Percentiles rank a stretch among this genome's conserved stretches.
Evolutionary conservation across 2,329 filamentous ascomycete species (phyloP).

Genomic region (Sclerotinia nivalis): DNA sequence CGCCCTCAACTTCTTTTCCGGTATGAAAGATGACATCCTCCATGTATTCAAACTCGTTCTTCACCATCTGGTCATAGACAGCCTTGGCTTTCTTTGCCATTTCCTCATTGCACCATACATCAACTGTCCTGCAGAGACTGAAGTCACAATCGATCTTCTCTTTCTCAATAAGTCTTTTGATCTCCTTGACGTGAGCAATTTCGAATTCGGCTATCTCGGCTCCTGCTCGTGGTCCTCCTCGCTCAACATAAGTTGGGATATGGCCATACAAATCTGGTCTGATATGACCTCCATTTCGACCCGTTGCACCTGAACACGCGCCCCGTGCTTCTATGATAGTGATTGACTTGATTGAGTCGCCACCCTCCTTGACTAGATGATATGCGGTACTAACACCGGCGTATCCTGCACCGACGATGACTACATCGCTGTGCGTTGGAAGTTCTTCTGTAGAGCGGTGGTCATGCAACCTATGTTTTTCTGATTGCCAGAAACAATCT

Average conservation of each 20-base stretch:
- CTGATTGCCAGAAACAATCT: constrained; percentile 27
- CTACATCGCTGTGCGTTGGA: constrained; percentile 29
- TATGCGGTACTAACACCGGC: constrained; percentile 31
- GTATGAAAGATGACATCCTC: constrained; percentile 21
- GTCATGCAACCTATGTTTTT: constrained; percentile 26
- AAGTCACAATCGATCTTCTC: constrained; percentile 48
- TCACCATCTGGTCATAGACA: constrained; percentile 16
- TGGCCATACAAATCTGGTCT: constrained; percentile 23
- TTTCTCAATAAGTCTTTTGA: constrained; percentile 43
- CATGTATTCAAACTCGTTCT: constrained; percentile 18
- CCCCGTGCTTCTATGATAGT: constrained; percentile 77
- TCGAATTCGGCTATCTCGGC: constrained; percentile 42
- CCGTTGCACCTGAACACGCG: constrained; percentile 76
- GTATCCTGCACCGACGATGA: constrained; percentile 32
- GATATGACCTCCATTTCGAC: constrained; percentile 51
- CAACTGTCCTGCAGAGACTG: constrained; percentile 39
- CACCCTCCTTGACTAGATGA: constrained; percentile 44
- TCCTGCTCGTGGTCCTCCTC: constrained; percentile 8
- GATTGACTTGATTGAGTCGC: constrained; percentile 48
- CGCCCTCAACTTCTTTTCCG: constrained; percentile 12
- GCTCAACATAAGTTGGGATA: constrained; percentile 19
- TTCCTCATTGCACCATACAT: constrained; percentile 21
- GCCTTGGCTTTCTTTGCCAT: constrained; percentile 7
- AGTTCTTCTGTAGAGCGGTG: constrained; percentile 29
- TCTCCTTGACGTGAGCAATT: constrained; percentile 42